Base-by-base conservation (phyloP, 192 early-diverging fungal species). In the Jimgerdemannia lactiflua region DNA sequence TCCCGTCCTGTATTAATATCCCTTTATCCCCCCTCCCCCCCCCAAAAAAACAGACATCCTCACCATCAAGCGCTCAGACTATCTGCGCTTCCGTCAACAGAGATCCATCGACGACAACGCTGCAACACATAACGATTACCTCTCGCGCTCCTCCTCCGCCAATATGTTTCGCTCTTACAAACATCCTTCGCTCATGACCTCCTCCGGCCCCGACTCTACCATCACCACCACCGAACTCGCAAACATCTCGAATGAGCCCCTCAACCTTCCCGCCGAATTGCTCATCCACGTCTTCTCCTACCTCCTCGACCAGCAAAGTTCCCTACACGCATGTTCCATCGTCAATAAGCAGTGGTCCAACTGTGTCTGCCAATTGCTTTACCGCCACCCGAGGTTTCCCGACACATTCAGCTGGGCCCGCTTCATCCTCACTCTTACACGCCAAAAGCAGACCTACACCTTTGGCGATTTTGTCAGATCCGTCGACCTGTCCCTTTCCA, bases 391-490 rank as follows among this genome's bases (percentile, higher is more conserved):
- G 65, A 64, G 72, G 43, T 76, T 86, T 63, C 70, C 76, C 20
- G 80, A 80, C 65, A 86, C 85, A 18, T 75, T 79, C 20, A 80
- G 78, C 49, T 86, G 85, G 85, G 85, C 85, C 3, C 74, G 78
- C 4, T 86, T 86, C 65, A 76, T 86, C 39, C 71, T 83, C 29
- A 84, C 83, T 10, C 59, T 86, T 3, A 72, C 63, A 4, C 83
- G 83, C 40, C 75, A 77, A 14, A 73, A 68, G 42, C 67, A 67
- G 44, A 42, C 64, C 11, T 77, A 76, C 39, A 64, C 68, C 14
- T 82, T 82, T 59, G 83, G 85, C n/a, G 69, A 77, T 42, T 77
- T 79, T 78, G 77, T 86, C 10, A 78, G 76, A 3, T 76, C 79
- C 19, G 75, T 86, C 44, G 83, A 86, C 49, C 65, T 86, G 14